Evolutionary conservation across 2,329 filamentous ascomycete species (phyloP), one percentile per base, ranked within the genome.

Genomic region (Penicillium sp.): DNA sequence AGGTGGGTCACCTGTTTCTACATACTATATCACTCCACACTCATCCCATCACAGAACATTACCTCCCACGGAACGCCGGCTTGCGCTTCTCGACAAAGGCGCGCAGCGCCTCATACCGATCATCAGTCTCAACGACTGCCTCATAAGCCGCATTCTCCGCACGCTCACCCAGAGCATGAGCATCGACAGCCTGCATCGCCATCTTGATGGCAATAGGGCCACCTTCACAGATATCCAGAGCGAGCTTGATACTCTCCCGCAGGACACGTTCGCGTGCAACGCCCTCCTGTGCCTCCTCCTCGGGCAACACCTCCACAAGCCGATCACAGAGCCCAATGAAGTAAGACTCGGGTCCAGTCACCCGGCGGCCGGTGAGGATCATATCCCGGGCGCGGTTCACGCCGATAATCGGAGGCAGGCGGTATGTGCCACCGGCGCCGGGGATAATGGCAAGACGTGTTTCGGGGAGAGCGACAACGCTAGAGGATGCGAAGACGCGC

Each of bases 401-500:
- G 6, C 94, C 94, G 63, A 99, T 88, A 21, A 99, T 77, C 9
- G 83, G 84, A 1, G 92, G 91, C 0, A 99, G 86, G 10, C 94
- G 88, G 75, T 91, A 91, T 1, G 93, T 97, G 59, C 93, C 94
- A 43, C 94, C 94, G 2, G 93, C 94, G 58, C 94, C 94, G 3
- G 94, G 94, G 63, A 99, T 89, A 72, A 99, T 99, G 56, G 89
- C 94, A 2, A 99, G 84, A 2, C 93, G 84, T 1, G 94, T 97
- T 75, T 99, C 94, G 1, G 94, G 94, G 6, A 97, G 85, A 0
- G 87, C 93, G 54, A 99, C 86, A 25, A 82, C 79, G 17, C 91
- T 89, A 35, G 87, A 89, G 40, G 90, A 91, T 33, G 87, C 84
- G 65, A 97, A 88, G 52, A 99, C 88, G 64, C 94, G 91, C 76